Evolutionary conservation across 306 rosid genomes (phyloP), one percentile per base, ranked within the genome.

Genomic region (Casuarina glauca): DNA sequence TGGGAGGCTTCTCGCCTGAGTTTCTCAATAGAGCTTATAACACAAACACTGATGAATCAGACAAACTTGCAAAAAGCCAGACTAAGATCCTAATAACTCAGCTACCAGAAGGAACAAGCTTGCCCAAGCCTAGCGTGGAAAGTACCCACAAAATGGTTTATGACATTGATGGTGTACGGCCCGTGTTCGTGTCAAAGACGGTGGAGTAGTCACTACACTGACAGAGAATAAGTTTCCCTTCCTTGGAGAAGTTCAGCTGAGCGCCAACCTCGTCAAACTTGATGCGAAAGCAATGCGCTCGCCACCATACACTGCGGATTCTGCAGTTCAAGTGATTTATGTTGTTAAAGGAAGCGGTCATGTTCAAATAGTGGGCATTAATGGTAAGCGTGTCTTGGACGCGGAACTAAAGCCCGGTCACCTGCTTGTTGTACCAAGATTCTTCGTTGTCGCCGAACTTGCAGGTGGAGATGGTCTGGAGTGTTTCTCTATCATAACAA

Each of bases 401-500:
- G 41, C 79, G 39, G 61, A 83, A 52, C 90, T 90, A 20, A 71
- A 79, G 78, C 79, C 74, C 44, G 95, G 90, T 49, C 79, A 88
- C n/a, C 77, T 90, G 82, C 15, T 90, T 73, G 77, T 92, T 0
- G 91, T 92, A 73, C 97, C 93, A 1, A 82, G 54, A 1, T 87
- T 84, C 63, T 87, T 84, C 54, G 89, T 73, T 35, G 78, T 76
- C 11, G 89, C 92, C n/a, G 5, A 69, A 69, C 43, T 78, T 72
- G 93, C 97, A 2, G 90, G 89, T 6, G 73, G 9, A 51, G 80
- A 83, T 52, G 93, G 93, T 68, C 4, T 90, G 20, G 95, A 90
- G 46, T 80, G 70, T 64, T 75, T 76, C 69, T 84, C 95, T 35
- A 45, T 85, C 1, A 72, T 90, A 3, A 82, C 88, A 6, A 79